Conservation (phyloP, 495 filamentous ascomycete genomes). For the Podospora pseudopauciseta region DNA sequence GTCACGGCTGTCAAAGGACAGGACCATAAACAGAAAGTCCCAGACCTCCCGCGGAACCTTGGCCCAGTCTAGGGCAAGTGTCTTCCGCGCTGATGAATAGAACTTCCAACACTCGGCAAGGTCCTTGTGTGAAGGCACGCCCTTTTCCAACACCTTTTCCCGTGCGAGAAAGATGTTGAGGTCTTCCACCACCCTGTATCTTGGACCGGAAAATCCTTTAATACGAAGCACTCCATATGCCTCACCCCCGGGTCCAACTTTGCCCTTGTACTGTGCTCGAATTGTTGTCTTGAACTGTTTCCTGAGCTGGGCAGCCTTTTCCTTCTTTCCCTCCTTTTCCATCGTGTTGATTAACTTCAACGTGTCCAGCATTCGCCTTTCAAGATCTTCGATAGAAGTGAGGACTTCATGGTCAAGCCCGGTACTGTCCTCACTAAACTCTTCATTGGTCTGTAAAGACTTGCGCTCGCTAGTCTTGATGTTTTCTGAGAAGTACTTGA, state of each 20-base stretch:
- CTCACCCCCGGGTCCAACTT: slow-evolving; percentile 29
- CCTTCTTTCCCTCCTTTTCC: slow-evolving; percentile 35
- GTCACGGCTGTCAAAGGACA: slow-evolving; percentile 35
- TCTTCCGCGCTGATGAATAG: slow-evolving; percentile 42
- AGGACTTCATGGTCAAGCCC: slow-evolving; percentile 40
- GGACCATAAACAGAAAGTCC: slow-evolving; percentile 53
- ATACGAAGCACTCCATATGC: slow-evolving; percentile 24
- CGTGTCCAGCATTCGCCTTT: slow-evolving; percentile 50
- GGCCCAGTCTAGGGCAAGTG: slow-evolving; percentile 42
- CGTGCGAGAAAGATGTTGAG: slow-evolving; percentile 31
- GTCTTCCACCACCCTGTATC: slow-evolving; percentile 21
- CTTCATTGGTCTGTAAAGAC: slow-evolving; percentile 31
- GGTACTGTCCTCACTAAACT: slow-evolving; percentile 42
- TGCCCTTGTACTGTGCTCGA: slow-evolving; percentile 34
- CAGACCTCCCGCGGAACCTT: slow-evolving; percentile 50
- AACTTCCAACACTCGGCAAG: slow-evolving; percentile 41
- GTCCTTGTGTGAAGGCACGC: slow-evolving; percentile 29
- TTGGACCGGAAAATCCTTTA: slow-evolving; percentile 26
- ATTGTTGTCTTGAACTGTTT: slow-evolving; percentile 37
- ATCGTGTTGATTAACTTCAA: slow-evolving; percentile 36
- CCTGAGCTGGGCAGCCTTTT: slow-evolving; percentile 33
- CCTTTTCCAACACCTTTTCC: slow-evolving; percentile 29
- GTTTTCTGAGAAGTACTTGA: slow-evolving; percentile 48
- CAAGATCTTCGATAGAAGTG: slow-evolving; percentile 47
- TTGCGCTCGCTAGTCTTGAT: slow-evolving; percentile 31